Percentiles rank a stretch among this genome's conserved stretches.
These are phyloP conservation scores for Royoungia palumana DNA, from an alignment of 768 basidiomycete species.

Conservation along the genomic window DNA sequence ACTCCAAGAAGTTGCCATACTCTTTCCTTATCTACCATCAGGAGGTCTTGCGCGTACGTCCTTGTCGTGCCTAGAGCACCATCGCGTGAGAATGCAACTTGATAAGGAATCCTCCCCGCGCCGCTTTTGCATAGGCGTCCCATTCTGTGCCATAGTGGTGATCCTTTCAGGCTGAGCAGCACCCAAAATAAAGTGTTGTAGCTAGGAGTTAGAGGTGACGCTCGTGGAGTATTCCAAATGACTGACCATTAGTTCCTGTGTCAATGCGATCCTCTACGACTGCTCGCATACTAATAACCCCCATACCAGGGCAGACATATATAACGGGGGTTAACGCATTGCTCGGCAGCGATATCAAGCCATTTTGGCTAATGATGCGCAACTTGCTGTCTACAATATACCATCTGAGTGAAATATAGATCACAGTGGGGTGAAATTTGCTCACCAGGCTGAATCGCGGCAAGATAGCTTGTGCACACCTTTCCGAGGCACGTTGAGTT, in stretches of 20 bases:
- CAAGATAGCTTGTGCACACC: constrained; percentile 85
- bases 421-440: not conserved
- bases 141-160: constrained; percentile 79
- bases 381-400: constrained; percentile 51
- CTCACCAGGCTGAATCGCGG: constrained; percentile 56
- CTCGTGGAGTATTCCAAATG: not conserved
- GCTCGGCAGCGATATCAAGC: constrained; percentile 58
- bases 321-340: constrained; percentile 61
- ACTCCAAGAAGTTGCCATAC: constrained; percentile 65
- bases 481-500: constrained; percentile 69
- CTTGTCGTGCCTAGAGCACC: constrained; percentile 64
- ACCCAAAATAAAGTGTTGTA: constrained; percentile 90
- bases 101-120: constrained; percentile 52
- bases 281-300: constrained; percentile 88
- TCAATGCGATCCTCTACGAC: constrained; percentile 75
- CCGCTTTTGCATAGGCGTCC: constrained; percentile 40
- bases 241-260: constrained; percentile 51
- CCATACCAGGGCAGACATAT: constrained; percentile 92
- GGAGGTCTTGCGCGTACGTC: constrained; percentile 85
- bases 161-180: constrained; percentile 74
- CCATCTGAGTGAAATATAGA: not conserved
- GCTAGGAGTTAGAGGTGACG: constrained; percentile 36
- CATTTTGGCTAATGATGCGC: constrained; percentile 60
- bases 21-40: constrained; percentile 59
- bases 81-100: constrained; percentile 80